These are phyloP conservation scores for Annulohypoxylon maeteangense DNA, from an alignment of 495 filamentous ascomycete genomes.

Conservation along the genomic window DNA sequence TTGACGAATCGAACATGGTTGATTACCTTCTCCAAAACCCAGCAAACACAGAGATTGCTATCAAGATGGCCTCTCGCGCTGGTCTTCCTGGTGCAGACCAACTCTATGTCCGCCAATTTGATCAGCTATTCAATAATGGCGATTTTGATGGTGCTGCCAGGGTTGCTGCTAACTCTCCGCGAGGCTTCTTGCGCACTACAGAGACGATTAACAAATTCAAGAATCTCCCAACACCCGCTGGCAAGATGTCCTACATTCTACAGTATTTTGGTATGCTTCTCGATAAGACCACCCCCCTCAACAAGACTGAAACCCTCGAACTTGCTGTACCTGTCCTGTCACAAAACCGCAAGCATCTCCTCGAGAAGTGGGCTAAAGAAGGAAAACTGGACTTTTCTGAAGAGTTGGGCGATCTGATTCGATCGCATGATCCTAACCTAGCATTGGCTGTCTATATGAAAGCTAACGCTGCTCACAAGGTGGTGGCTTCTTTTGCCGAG, in stretches of 20 bases:
- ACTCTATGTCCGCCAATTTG: constrained; percentile 92
- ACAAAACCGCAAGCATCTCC: constrained; percentile 92
- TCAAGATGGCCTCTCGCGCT: constrained; percentile 94
- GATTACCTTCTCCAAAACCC: constrained; percentile 96
- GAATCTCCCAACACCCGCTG: constrained; percentile 75
- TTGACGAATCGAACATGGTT: constrained; percentile 90
- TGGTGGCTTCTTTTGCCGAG: constrained; percentile 93
- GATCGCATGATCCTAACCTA: constrained; percentile 85
- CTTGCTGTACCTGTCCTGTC: constrained; percentile 90
- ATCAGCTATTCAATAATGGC: constrained; percentile 77
- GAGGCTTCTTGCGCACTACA: constrained; percentile 91
- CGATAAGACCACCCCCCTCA: constrained; percentile 87
- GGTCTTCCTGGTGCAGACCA: constrained; percentile 95
- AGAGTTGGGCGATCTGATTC: constrained; percentile 93
- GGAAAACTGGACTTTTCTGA: constrained; percentile 96
- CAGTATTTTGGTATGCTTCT: constrained; percentile 98
- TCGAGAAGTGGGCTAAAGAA: constrained; percentile 98
- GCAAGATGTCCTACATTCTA: constrained; percentile 89
- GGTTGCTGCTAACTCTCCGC: constrained; percentile 94
- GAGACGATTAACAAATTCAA: constrained; percentile 97
- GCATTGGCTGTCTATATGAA: constrained; percentile 87
- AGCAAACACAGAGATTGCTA: constrained; percentile 86
- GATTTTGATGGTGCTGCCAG: constrained; percentile 91
- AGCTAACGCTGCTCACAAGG: constrained; percentile 89
- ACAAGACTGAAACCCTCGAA: constrained; percentile 92